Conservation (phyloP, 805 yeast genomes). For the Candida ulmi region DNA sequence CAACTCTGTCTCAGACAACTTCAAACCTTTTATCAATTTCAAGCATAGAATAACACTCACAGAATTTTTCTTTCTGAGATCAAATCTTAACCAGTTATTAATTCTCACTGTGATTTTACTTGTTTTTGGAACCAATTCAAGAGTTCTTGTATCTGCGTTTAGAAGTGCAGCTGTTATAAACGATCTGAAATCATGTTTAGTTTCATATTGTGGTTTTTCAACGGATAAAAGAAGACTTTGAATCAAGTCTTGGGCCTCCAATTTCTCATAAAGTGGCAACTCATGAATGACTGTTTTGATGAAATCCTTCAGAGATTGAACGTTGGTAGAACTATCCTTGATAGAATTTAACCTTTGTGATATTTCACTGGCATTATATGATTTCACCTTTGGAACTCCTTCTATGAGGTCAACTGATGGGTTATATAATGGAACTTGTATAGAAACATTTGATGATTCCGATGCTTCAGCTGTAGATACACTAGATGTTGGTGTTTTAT, state of each 20-base stretch:
- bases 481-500: too few relatives aligned
- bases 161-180: not conserved
- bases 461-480: too few relatives aligned
- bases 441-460: too few relatives aligned
- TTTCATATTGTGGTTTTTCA: not conserved
- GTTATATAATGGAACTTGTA: too few relatives aligned
- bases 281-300: not conserved
- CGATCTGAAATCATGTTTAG: not conserved
- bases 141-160: not conserved
- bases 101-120: constrained; percentile 1
- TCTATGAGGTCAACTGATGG: too few relatives aligned
- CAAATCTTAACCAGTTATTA: constrained; percentile 5
- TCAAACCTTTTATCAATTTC: not conserved
- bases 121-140: not conserved
- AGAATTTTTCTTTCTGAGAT: not conserved
- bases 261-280: not conserved
- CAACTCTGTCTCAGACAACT: not conserved
- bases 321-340: not conserved
- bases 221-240: not conserved
- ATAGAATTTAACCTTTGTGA: not conserved
- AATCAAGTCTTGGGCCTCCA: not conserved
- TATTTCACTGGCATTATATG: too few relatives aligned
- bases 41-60: not conserved
- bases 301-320: not conserved
- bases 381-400: too few relatives aligned